Percentiles rank a stretch among this genome's conserved stretches.
These are phyloP conservation scores for Lentinula boryana DNA, from an alignment of 768 basidiomycete species.

Conservation along the genomic window DNA sequence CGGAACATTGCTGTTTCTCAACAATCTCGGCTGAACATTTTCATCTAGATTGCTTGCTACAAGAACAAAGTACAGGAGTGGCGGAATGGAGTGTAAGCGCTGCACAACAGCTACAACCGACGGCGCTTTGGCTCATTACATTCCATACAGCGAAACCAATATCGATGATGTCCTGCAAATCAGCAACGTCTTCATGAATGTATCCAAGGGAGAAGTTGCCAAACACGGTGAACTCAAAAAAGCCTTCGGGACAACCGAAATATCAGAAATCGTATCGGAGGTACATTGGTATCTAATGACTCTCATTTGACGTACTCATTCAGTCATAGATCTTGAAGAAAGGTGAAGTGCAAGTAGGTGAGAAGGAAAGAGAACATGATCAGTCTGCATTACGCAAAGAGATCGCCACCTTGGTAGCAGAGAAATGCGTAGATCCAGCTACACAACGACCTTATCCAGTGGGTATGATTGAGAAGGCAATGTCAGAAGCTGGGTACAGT, in stretches of 20 bases:
- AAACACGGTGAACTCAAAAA: slow-evolving; percentile 88
- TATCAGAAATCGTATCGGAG: slow-evolving; percentile 74
- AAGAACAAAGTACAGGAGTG: slow-evolving; percentile 99
- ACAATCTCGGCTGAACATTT: neutral
- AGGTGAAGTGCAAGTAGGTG: slow-evolving; percentile 94
- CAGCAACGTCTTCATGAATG: slow-evolving; percentile 91
- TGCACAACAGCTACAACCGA: neutral
- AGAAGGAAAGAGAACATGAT: slow-evolving; percentile 94
- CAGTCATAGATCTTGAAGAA: slow-evolving; percentile 77
- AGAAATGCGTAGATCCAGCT: slow-evolving; percentile 91
- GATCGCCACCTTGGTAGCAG: slow-evolving; percentile 90
- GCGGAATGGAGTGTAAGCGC: slow-evolving; percentile 79
- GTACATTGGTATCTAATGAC: slow-evolving; percentile 29
- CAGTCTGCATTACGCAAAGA: slow-evolving; percentile 76
- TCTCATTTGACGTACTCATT: neutral
- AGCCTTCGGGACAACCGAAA: slow-evolving; percentile 75
- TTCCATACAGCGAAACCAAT: slow-evolving; percentile 67
- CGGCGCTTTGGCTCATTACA: neutral
- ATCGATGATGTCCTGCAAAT: slow-evolving; percentile 96
- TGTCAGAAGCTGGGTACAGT: slow-evolving; percentile 92
- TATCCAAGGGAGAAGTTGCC: slow-evolving; percentile 93
- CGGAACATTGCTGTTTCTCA: neutral
- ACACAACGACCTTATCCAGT: slow-evolving; percentile 90
- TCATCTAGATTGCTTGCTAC: slow-evolving; percentile 81
- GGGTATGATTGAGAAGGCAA: slow-evolving; percentile 95